Evolutionary conservation across 345 rosid genomes (phyloP), one percentile per base, ranked within the genome.

Genomic region (Aquilaria malaccensis): DNA sequence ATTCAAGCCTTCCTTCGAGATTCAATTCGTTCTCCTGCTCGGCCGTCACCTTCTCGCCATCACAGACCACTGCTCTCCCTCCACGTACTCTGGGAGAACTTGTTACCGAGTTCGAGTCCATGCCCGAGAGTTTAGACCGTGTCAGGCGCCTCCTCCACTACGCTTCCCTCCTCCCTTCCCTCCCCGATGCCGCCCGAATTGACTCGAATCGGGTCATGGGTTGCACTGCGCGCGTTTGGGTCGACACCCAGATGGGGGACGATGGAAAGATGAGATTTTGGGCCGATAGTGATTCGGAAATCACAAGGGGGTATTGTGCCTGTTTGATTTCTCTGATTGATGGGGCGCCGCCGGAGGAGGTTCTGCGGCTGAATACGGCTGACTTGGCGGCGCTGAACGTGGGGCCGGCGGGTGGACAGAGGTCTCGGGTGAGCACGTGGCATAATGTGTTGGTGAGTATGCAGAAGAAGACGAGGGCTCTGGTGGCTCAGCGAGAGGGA

Each of bases 191-290:
- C 0, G 83, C 85, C 14, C 80, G 88, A 54, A 76, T 74, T 49
- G 89, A 86, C 41, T 74, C 76, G 4, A 95, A 91, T 62, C 87
- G 99, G 50, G 95, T 95, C 64, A 88, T 88, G 99, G 99, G 99
- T 30, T 95, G 99, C 70, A 86, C 96, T 3, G 79, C 85, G 61
- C 95, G 81, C 59, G 99, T 91, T 54, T 95, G 97, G 99, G 69
- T 95, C 29, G 88, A 88, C 10, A 88, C 82, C 22, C 72, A 57
- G 63, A 37, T 91, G 45, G 97, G 84, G 64, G 56, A 63, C 11
- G 75, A 76, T 32, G 90, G 87, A 52, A 91, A 72, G 73, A 85
- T 94, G 85, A 76, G 83, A 62, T 91, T 94, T 51, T 73, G 65
- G 76, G 97, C 85, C 0, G 96, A 91, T 55, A 86, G 96, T 49